These are phyloP conservation scores for Trichoderma arundinaceum DNA, from an alignment of 2,329 filamentous ascomycete species.

Conservation along the genomic window DNA sequence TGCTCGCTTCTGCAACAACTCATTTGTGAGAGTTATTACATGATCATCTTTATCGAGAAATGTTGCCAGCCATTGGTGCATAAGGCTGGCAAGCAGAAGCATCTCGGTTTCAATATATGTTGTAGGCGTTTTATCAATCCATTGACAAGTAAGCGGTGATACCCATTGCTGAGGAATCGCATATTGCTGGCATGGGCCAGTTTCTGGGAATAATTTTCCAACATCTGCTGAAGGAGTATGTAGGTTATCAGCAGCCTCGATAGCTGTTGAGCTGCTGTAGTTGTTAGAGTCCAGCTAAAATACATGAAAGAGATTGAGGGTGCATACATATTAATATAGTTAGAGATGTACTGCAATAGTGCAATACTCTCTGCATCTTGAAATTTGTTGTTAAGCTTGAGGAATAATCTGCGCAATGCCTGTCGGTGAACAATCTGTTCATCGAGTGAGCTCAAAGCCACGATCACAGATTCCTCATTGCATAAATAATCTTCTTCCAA, in stretches of 20 bases:
- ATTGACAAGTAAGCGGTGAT: constrained; percentile 1
- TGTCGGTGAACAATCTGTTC: constrained; percentile 7
- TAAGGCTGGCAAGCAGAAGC: not conserved
- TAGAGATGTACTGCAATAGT: constrained; percentile 14
- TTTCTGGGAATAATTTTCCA: constrained; percentile 1
- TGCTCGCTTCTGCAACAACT: not conserved
- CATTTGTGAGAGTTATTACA: not conserved
- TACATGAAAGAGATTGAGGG: not conserved
- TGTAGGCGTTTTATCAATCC: not conserved
- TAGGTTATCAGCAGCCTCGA: not conserved
- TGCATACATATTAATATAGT: constrained; percentile 10
- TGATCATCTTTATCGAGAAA: not conserved
- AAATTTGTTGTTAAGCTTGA: not conserved
- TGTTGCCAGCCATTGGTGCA: not conserved
- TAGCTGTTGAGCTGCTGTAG: not conserved
- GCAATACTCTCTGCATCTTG: constrained; percentile 11
- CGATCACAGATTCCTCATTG: not conserved
- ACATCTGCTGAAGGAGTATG: not conserved
- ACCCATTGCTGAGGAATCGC: not conserved
- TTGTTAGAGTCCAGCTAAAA: not conserved
- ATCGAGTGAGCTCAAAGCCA: not conserved
- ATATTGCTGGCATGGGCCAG: not conserved
- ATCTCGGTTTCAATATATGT: not conserved
- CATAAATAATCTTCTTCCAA: not conserved
- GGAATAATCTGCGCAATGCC: constrained; percentile 10